A percentile compares a stretch with the other conserved stretches of the same genome.
These are phyloP conservation scores for Lasiosphaeria ovina DNA, from an alignment of 495 filamentous ascomycete genomes.

Conservation along the genomic window DNA sequence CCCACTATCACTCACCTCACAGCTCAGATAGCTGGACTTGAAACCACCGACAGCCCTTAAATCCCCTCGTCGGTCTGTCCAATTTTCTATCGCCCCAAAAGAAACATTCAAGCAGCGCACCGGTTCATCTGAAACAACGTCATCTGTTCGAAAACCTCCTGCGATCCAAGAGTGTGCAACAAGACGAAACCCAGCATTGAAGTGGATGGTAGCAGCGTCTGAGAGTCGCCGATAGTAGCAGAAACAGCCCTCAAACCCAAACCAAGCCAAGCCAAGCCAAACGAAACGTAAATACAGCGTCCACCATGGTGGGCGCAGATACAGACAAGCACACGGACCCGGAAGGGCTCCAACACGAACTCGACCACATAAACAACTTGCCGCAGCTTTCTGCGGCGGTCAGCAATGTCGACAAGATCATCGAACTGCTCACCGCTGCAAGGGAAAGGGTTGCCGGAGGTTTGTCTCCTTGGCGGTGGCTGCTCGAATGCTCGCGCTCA, in stretches of 20 bases:
- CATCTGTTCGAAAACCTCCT: no score
- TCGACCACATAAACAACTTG: conserved; percentile 64
- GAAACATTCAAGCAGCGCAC: no score
- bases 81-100: no score
- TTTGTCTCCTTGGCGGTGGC: conserved; percentile 31
- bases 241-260: background rate
- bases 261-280: background rate
- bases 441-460: conserved; percentile 66
- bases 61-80: no score
- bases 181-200: background rate
- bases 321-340: conserved; percentile 10
- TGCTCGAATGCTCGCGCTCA: background rate
- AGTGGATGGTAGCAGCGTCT: background rate
- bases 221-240: background rate
- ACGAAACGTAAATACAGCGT: background rate
- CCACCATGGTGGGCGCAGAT: background rate
- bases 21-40: no score
- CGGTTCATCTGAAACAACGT: no score
- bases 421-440: conserved; percentile 70
- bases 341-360: conserved; percentile 62
- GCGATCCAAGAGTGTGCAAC: background rate
- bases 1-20: no score
- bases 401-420: conserved; percentile 73
- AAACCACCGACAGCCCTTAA: no score
- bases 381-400: conserved; percentile 70